These are phyloP conservation scores for Amanita fuliginea DNA, from an alignment of 768 basidiomycete species.

Conservation along the genomic window DNA sequence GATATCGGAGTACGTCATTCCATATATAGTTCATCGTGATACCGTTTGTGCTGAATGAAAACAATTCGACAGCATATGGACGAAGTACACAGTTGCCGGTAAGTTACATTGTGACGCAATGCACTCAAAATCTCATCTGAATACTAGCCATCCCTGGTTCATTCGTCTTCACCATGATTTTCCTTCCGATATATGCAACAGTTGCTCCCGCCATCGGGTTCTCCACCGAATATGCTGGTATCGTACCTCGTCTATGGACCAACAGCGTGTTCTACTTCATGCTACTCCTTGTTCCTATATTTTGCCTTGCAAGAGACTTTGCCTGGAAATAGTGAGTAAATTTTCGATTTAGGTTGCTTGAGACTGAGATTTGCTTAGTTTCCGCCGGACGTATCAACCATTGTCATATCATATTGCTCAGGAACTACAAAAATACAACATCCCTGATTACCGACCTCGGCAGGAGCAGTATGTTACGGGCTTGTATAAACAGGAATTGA, in stretches of 20 bases:
- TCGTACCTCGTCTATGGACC: slow-evolving; percentile 86
- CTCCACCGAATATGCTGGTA: slow-evolving; percentile 82
- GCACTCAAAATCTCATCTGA: slow-evolving; percentile 8
- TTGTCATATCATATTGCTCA: slow-evolving; percentile 97
- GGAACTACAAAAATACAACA: slow-evolving; percentile 98
- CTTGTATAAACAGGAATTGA: neutral
- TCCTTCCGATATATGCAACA: slow-evolving; percentile 82
- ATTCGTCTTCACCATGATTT: slow-evolving; percentile 92
- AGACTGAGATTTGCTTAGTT: slow-evolving; percentile 35
- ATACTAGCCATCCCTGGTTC: slow-evolving; percentile 87
- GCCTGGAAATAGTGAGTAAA: slow-evolving; percentile 91
- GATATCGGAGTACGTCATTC: slow-evolving; percentile 82
- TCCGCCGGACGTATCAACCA: slow-evolving; percentile 82
- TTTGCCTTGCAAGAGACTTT: slow-evolving; percentile 83
- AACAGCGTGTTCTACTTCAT: slow-evolving; percentile 85
- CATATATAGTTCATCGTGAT: neutral
- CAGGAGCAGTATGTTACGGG: slow-evolving; percentile 78
- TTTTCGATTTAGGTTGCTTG: slow-evolving; percentile 2
- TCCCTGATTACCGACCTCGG: slow-evolving; percentile 91
- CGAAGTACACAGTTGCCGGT: slow-evolving; percentile 96
- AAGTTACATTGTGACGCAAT: slow-evolving; percentile 10
- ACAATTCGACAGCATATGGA: slow-evolving; percentile 71
- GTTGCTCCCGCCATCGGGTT: slow-evolving; percentile 82
- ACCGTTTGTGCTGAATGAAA: neutral
- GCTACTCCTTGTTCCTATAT: slow-evolving; percentile 69